Conservation (phyloP, 805 yeast genomes). For the Jamesozyma gamospora region DNA sequence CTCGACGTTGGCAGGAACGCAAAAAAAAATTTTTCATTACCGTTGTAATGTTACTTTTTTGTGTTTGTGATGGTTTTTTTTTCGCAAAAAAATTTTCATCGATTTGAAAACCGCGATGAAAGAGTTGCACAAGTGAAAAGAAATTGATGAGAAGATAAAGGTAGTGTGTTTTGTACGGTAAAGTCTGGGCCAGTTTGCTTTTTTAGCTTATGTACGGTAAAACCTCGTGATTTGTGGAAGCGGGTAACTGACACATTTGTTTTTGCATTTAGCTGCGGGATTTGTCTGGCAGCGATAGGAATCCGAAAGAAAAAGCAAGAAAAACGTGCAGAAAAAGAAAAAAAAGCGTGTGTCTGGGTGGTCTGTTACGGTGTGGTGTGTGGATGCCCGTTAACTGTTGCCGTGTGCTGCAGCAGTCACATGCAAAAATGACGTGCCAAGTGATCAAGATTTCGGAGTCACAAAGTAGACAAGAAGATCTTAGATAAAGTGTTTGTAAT, state of each 20-base stretch:
- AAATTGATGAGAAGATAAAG: too few relatives aligned
- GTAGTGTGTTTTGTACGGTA: too few relatives aligned
- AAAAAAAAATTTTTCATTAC: slow-evolving; percentile 2
- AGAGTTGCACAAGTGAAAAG: too few relatives aligned
- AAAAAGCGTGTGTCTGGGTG: not conserved
- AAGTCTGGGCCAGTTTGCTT: too few relatives aligned
- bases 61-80: not conserved
- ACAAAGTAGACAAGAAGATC: too few relatives aligned
- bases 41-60: not conserved
- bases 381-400: not conserved
- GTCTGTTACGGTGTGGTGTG: not conserved
- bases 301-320: not conserved
- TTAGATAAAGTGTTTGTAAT: too few relatives aligned
- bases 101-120: too few relatives aligned
- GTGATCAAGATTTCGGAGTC: not conserved
- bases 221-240: too few relatives aligned
- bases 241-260: too few relatives aligned
- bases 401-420: too few relatives aligned
- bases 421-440: not conserved
- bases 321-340: not conserved
- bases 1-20: not conserved
- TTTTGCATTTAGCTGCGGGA: too few relatives aligned
- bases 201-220: too few relatives aligned
- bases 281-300: not conserved
- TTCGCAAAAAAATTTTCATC: not conserved